Evolutionary conservation across 2,329 filamentous ascomycete genomes (phyloP), one percentile per base, ranked within the genome.

Genomic region (Verticillium longisporum): DNA sequence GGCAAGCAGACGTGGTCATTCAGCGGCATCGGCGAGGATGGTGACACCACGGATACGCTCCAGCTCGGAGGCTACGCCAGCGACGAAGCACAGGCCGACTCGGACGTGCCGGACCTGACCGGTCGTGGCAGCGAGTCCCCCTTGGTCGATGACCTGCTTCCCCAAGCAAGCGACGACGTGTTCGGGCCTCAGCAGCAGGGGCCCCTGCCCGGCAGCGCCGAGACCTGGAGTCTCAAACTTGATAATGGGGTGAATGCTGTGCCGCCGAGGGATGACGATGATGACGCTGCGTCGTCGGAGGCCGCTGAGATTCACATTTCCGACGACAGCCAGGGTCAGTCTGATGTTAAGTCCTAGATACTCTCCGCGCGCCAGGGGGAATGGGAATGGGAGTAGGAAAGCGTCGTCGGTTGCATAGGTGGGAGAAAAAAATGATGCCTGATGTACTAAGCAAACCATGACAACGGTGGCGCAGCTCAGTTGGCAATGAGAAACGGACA

Each of bases 261-360:
- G 56, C 72, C 75, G 21, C 68, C 74, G 11, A 7, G 45, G n/a
- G 67, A 71, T 4, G 71, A 67, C 33, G 72, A 70, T 15, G 72
- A 68, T 31, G 76, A 77, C 32, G 68, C 66, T 33, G 71, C 70
- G 58, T 80, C 76, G 13, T 78, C 79, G 36, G 78, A 79, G 50
- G 80, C 80, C 7, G 71, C 79, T 7, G 80, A 83, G 68, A 83
- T 82, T 55, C 78, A 80, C 62, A 67, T 82, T 18, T 78, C 78
- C 50, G 77, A 77, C 56, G 74, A 77, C 60, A 71, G 75, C 13
- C 57, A 62, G n/a, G 62, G 59, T 6, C 59, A 38, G 18, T 14
- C 60, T 50, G 18, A 50, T 50, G n/a, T 50, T 21, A n/a, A 21
- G n/a, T 10, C 11, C 9, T 50, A 50, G 45, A 18, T 21, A 10